Evolutionary conservation across 768 basidiomycete species (phyloP), one percentile per base, ranked within the genome.

Genomic region (Paxillus involutus): DNA sequence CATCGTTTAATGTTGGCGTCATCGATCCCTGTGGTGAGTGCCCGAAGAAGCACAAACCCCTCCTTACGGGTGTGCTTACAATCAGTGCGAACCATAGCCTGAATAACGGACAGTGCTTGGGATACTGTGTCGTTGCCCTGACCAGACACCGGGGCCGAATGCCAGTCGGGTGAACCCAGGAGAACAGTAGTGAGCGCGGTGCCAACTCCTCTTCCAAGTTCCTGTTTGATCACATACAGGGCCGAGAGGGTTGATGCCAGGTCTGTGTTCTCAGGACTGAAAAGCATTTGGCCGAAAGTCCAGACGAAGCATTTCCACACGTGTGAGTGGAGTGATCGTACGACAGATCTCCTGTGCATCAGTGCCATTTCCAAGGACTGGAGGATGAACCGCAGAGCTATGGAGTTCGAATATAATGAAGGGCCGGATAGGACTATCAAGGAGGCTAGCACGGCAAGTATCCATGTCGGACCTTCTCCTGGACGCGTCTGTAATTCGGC

Each of bases 291-390:
- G 17, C 75, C 67, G 53, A 79, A 84, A 2, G 78, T 75, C 84
- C 85, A 86, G 19, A 85, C 66, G 26, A 85, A 69, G 48, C 79
- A 75, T 48, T 71, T 73, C 84, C 84, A 87, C 19, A 79, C 65
- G 35, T 74, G 74, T 1, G 76, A 63, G 41, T 77, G 74, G 8
- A 82, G 66, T 16, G 68, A 62, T 12, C 70, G 71, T 11, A 80
- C 67, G 6, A 65, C 47, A 11, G 64, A 60, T n/a, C 69, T 64
- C 44, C 70, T 69, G 55, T 79, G 74, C 4, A 47, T 60, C 1
- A 69, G 59, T 3, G 75, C 56, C 29, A 64, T 56, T 9, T 61
- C 65, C 21, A 82, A 68, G 9, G 67, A 63, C 6, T 68, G 61
- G 13, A 78, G 56, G 41, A 78, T 61, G 35, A 79, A 70, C 50